A percentile compares a stretch with the other conserved stretches of the same genome.
Evolutionary conservation across 2,329 filamentous ascomycete genomes (phyloP).

Genomic region (Phoma sp.): DNA sequence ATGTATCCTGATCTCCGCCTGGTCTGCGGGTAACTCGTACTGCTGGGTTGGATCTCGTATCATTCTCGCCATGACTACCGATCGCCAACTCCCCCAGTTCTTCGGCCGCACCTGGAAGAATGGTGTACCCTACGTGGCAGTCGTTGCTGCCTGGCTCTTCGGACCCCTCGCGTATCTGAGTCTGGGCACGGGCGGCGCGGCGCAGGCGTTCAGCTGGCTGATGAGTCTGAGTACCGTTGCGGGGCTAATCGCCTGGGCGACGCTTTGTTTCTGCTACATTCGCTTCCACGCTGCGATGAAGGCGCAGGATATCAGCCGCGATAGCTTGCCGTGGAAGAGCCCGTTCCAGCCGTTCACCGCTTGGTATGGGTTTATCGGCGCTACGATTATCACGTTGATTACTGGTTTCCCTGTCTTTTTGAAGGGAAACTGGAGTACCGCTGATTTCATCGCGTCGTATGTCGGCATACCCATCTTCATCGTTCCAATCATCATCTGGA

Average conservation of each 20-base stretch:
- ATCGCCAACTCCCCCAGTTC: conserved; percentile 30
- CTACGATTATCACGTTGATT: conserved; percentile 73
- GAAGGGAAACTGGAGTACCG: conserved; percentile 65
- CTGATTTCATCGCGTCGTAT: conserved; percentile 58
- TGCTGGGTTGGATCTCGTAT: conserved; percentile 35
- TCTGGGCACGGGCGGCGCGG: conserved; percentile 67
- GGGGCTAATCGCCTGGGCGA: conserved; percentile 52
- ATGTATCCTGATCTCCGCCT: conserved; percentile 33
- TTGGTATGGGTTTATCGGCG: conserved; percentile 64
- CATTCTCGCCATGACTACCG: conserved; percentile 32
- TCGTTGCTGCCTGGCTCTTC: conserved; percentile 63
- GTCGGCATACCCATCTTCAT: conserved; percentile 49
- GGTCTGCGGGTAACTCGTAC: conserved; percentile 35
- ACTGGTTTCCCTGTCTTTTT: conserved; percentile 77
- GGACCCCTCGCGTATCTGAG: conserved; percentile 70
- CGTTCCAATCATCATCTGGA: conserved; percentile 26
- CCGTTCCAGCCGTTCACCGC: conserved; percentile 73
- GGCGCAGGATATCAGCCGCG: conserved; percentile 64
- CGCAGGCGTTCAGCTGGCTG: conserved; percentile 72
- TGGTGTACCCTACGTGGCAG: conserved; percentile 74
- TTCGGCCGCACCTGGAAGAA: conserved; percentile 56
- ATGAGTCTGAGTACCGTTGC: conserved; percentile 74
- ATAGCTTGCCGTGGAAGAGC: conserved; percentile 70
- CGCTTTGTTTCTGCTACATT: conserved; percentile 70
- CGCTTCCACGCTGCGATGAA: conserved; percentile 71